These are phyloP conservation scores for Filobasidium floriforme DNA, from an alignment of 768 basidiomycete species.

Conservation along the genomic window DNA sequence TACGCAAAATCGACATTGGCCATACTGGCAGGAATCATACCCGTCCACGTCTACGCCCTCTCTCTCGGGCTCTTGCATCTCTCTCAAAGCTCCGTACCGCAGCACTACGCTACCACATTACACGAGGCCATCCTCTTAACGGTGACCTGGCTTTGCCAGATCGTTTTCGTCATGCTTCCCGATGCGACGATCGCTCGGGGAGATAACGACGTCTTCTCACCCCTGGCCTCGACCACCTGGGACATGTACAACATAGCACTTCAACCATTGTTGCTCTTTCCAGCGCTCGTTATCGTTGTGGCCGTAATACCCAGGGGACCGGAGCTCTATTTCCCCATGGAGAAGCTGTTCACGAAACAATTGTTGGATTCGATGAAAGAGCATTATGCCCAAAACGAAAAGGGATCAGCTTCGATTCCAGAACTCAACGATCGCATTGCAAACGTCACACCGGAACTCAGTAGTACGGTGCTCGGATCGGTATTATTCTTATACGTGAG, in stretches of 20 bases:
- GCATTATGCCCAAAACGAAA: conserved; percentile 4
- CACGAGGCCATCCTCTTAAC: conserved; percentile 16
- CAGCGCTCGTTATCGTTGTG: conserved; percentile 47
- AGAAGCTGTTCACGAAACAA: conserved; percentile 50
- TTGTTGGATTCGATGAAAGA: conserved; percentile 48
- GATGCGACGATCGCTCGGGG: conserved; percentile 12
- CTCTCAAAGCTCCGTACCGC: conserved; percentile 14
- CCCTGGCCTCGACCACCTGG: background rate
- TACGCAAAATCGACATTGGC: conserved; percentile 21
- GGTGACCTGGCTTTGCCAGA: conserved; percentile 16
- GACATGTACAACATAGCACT: conserved; percentile 14
- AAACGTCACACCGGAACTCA: conserved; percentile 62
- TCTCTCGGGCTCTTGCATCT: conserved; percentile 10
- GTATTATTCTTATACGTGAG: conserved; percentile 80
- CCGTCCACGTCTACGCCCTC: conserved; percentile 56
- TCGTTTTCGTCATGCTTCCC: conserved; percentile 23
- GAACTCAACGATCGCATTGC: conserved; percentile 49
- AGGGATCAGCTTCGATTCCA: conserved; percentile 41
- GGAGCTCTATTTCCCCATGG: conserved; percentile 62
- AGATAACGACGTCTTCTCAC: conserved; percentile 1
- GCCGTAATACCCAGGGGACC: conserved; percentile 64
- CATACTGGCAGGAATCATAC: conserved; percentile 50
- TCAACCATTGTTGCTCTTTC: conserved; percentile 35
- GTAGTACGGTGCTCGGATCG: conserved; percentile 46
- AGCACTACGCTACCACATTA: conserved; percentile 29